Percentiles rank a stretch among this genome's conserved stretches.
Conservation (phyloP, 2,329 filamentous ascomycete species). For the Xylariaceae sp. region DNA sequence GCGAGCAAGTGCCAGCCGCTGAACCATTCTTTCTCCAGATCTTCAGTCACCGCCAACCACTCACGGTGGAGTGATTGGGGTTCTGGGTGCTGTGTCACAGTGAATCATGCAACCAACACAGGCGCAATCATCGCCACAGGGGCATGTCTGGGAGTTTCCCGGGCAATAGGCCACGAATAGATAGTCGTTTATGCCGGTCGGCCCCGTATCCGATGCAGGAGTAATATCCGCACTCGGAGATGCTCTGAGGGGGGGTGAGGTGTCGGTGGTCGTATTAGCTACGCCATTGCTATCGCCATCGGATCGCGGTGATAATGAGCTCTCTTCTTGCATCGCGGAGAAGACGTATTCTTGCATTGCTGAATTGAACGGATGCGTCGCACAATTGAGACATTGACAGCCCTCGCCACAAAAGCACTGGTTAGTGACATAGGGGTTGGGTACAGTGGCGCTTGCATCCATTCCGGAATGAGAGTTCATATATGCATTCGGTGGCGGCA, state of each 20-base stretch:
- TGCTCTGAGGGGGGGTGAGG: conserved; percentile 29
- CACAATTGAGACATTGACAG: conserved; percentile 64
- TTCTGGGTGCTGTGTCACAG: conserved; percentile 16
- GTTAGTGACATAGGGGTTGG: conserved; percentile 28
- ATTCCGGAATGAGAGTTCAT: conserved; percentile 6
- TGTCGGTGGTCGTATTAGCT: conserved; percentile 2
- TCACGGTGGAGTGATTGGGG: conserved; percentile 11
- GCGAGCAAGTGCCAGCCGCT: background rate
- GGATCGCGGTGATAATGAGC: conserved; percentile 17
- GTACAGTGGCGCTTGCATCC: conserved; percentile 1
- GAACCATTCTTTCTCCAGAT: background rate
- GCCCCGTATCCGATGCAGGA: conserved; percentile 45
- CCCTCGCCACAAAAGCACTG: conserved; percentile 59
- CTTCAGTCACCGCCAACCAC: background rate
- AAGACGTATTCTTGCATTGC: conserved; percentile 47
- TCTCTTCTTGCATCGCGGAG: conserved; percentile 22
- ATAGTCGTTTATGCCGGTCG: conserved; percentile 44
- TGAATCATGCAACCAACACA: conserved; percentile 56
- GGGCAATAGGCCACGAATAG: conserved; percentile 56
- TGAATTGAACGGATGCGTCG: conserved; percentile 62
- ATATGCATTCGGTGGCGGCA: conserved; percentile 10
- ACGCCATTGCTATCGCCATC: conserved; percentile 9
- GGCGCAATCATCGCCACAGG: conserved; percentile 55
- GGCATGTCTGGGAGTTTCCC: conserved; percentile 47
- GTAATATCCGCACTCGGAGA: conserved; percentile 44